Base-by-base conservation (phyloP, 1,284 basidiomycete genomes). In the Gomphus bonarii region DNA sequence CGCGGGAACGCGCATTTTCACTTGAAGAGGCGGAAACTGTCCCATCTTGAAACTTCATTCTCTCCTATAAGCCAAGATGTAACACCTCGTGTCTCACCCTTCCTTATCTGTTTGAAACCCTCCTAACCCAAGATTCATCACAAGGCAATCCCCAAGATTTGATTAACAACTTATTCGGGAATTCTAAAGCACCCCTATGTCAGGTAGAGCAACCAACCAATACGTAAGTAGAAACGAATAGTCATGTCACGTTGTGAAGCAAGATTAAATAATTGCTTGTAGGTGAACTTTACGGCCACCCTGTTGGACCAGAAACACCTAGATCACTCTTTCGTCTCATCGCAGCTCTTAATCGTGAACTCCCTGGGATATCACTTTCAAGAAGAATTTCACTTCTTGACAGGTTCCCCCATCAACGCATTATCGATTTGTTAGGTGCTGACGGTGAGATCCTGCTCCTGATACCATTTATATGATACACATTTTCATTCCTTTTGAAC, bases 301-400 rank as follows among this genome's bases (percentile, higher is more conserved):
- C 67, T 16, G 68, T 74, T 49, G 74, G 75, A 31, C 69, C 73
- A 0, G 74, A 77, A 62, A 71, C 73, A 1, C 72, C 75, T 16
- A 66, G 68, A 31, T 69, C 72, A 20, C 63, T 75, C 46, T 63
- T 61, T 4, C 54, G 58, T 9, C 64, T 79, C 31, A 64, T 76
- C 14, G 61, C 69, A 18, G 66, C 64, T 36, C 65, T 81, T 16
- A 75, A 75, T 49, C 43, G 20, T 47, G 57, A 73, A 50, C 65
- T 79, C 28, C 77, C 78, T 51, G 78, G 77, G 3, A 73, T 77
- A 25, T 67, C 75, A 31, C 68, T 81, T 30, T 68, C 70, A 43
- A 71, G 75, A 57, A 70, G 74, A 47, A 68, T 81, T 25, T 60
- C 50, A 47, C 60, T 59, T 9, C 59, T 74, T 20, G 57, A 65